Conservation (phyloP, 108 stramenopile genomes). For the Cyclotella baltica region DNA sequence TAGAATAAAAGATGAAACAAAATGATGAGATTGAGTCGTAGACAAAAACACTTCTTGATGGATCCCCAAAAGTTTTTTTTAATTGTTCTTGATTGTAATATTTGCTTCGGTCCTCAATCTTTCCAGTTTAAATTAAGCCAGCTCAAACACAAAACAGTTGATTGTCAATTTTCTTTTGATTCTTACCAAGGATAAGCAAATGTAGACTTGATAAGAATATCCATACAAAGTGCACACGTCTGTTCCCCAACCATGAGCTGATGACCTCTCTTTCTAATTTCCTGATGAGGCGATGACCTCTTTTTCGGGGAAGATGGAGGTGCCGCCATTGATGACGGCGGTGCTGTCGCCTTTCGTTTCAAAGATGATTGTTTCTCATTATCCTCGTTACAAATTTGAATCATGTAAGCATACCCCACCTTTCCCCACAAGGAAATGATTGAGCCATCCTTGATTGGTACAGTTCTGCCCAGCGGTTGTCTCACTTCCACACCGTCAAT, state of each 20-base stretch:
- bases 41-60: neutral
- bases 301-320: neutral
- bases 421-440: constrained; percentile 30
- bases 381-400: constrained; percentile 3
- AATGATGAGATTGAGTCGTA: neutral
- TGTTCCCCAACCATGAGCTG: constrained; percentile 23
- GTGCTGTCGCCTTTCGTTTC: constrained; percentile 4
- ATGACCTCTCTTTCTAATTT: constrained; percentile 22
- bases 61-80: too few relatives aligned
- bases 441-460: constrained; percentile 23
- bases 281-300: constrained; percentile 10
- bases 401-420: constrained; percentile 28
- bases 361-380: neutral
- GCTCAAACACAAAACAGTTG: neutral
- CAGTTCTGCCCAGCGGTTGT: constrained; percentile 11
- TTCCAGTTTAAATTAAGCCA: neutral
- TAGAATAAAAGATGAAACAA: neutral
- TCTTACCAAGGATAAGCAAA: constrained; percentile 35
- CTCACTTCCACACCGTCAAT: constrained; percentile 17
- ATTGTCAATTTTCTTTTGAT: neutral
- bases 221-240: constrained; percentile 44
- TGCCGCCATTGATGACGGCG: neutral
- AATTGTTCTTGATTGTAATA: too few relatives aligned
- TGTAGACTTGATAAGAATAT: constrained; percentile 38
- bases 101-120: too few relatives aligned